Evolutionary conservation across 768 basidiomycete species (phyloP).

Genomic region (Collybia mongolica): DNA sequence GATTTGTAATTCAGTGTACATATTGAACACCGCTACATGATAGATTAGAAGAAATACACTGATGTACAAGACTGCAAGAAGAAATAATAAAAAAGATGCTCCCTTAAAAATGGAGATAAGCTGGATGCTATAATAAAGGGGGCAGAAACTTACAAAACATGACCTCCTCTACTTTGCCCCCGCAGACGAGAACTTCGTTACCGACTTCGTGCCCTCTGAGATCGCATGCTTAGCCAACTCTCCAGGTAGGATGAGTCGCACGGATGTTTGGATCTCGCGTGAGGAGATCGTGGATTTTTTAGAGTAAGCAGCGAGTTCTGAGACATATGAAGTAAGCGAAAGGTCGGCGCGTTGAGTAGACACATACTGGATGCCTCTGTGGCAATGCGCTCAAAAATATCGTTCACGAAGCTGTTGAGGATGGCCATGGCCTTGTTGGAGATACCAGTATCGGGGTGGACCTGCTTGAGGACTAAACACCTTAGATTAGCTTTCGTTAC

Average conservation of each 20-base stretch:
- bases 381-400: conserved; percentile 92
- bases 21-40: not conserved
- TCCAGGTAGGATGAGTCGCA: conserved; percentile 93
- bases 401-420: conserved; percentile 90
- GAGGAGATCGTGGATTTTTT: conserved; percentile 99
- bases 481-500: not conserved
- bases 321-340: not conserved
- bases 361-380: conserved; percentile 81
- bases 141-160: conserved; percentile 1
- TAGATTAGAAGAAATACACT: conserved; percentile 10
- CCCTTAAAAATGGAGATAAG: no score
- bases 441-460: conserved; percentile 98
- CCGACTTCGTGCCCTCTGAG: conserved; percentile 79
- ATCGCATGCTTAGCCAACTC: conserved; percentile 99
- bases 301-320: conserved; percentile 97
- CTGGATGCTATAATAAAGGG: no score
- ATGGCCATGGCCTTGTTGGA: conserved; percentile 97
- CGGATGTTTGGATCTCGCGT: conserved; percentile 96
- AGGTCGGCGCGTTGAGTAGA: not conserved
- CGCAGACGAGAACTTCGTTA: conserved; percentile 60
- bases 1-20: no score
- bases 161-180: conserved; percentile 46
- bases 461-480: conserved; percentile 84
- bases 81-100: no score
- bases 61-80: no score